These are phyloP conservation scores for Epichloe gansuensis DNA, from an alignment of 2,329 filamentous ascomycete genomes.

Conservation along the genomic window DNA sequence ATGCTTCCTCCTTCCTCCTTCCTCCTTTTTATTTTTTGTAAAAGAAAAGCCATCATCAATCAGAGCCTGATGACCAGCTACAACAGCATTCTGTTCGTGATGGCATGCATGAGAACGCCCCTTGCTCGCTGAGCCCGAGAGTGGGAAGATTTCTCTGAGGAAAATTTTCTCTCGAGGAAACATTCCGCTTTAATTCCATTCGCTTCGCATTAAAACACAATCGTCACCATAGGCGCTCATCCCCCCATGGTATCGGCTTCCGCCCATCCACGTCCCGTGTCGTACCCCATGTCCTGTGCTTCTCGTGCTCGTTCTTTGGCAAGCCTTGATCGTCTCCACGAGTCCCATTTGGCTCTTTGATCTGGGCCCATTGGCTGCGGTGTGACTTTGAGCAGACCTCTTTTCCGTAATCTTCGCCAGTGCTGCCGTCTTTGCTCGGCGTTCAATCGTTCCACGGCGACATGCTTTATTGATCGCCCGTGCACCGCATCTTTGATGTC, in stretches of 20 bases:
- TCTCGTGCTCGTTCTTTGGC: slow-evolving; percentile 29
- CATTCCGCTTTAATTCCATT: too few species aligned
- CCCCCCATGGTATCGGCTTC: slow-evolving; percentile 17
- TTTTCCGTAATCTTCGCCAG: slow-evolving; percentile 37
- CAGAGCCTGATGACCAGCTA: too few species aligned
- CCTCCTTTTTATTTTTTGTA: neutral
- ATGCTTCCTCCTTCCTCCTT: too few species aligned
- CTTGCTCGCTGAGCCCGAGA: neutral
- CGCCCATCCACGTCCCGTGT: slow-evolving; percentile 16
- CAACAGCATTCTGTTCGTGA: neutral
- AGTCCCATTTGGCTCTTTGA: slow-evolving; percentile 30
- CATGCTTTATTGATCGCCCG: slow-evolving; percentile 31
- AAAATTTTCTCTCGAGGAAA: neutral
- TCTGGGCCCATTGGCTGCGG: slow-evolving; percentile 25
- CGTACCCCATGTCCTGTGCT: slow-evolving; percentile 28
- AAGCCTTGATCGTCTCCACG: slow-evolving; percentile 30
- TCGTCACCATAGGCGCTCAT: slow-evolving; percentile 13
- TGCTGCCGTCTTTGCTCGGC: slow-evolving; percentile 36
- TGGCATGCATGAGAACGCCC: neutral
- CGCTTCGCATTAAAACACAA: too few species aligned
- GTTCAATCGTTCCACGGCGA: slow-evolving; percentile 31
- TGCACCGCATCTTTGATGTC: slow-evolving; percentile 35
- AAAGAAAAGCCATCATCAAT: neutral
- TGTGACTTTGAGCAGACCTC: slow-evolving; percentile 25
- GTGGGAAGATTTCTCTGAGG: neutral